Base-by-base conservation (phyloP, 2,329 filamentous ascomycete genomes). In the Cordyceps militaris region DNA sequence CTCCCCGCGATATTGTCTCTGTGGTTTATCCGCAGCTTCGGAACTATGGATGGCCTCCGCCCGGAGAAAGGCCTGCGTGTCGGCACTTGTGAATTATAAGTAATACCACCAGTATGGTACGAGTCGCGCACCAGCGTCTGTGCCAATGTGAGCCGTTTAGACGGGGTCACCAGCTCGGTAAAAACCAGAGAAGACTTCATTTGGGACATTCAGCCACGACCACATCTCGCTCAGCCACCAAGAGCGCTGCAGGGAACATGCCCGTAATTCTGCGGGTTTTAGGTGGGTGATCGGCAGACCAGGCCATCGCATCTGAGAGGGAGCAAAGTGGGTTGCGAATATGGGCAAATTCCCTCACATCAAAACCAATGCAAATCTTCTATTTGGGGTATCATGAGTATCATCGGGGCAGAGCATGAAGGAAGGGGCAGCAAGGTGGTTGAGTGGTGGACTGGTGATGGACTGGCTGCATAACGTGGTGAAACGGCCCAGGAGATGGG, bases 261-360 rank as follows among this genome's bases (percentile, higher is more conserved):
- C 32, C 21, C 30, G 52, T 55, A 55, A 36, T 36, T 47, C 1
- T 38, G 43, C 42, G 52, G 52, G 52, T 38, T 34, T 38, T 46
- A 34, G 28, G 30, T 47, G 43, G 42, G 16, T 55, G 52, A 55
- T 55, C 52, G 52, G 23, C 52, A 47, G 36, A 38, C 28, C 28
- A 24, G 46, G 21, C 52, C 52, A 55, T 55, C 52, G 52, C 42
- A 55, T 55, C 52, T 55, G 26, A 23, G 49, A 42, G n/a, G 7
- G 9, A 16, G 10, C 44, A 30, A 47, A 28, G 26, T 30, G 24
- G 26, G 44, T 43, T 19, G 40, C 10, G 38, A 21, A 9, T 10
- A 21, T 42, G 38, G 38, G 38, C 38, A 42, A n/a, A 42, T 42
- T 42, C 38, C 38, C n/a, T 42, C 19, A 21, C 14, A 21, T 6